These are phyloP conservation scores for Lactarius akahatsu DNA, from an alignment of 768 basidiomycete species.

Conservation along the genomic window DNA sequence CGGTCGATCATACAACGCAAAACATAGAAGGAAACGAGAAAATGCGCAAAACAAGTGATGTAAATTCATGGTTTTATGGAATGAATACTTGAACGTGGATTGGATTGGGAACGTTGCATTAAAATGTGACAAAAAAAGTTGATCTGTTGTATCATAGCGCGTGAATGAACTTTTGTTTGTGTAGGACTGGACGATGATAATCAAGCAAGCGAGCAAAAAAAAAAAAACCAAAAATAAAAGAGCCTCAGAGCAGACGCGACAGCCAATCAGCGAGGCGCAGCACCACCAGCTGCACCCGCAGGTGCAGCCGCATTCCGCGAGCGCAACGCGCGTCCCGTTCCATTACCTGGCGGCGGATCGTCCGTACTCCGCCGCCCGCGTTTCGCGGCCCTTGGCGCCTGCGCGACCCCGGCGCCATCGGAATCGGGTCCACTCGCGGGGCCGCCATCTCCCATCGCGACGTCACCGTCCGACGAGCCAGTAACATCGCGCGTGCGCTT, in stretches of 20 bases:
- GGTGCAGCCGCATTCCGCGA: conserved; percentile 1
- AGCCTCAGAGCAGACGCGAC: not conserved
- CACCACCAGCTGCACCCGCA: not conserved
- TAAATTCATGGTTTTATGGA: not conserved
- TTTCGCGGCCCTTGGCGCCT: not conserved
- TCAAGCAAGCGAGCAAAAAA: not conserved
- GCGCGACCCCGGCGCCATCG: not conserved
- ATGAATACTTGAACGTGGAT: not conserved
- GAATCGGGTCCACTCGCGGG: not conserved
- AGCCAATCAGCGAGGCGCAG: not conserved
- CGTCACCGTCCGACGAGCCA: conserved; percentile 3
- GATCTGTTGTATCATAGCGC: not conserved
- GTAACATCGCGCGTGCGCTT: conserved; percentile 1
- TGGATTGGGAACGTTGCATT: not conserved
- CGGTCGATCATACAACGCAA: not conserved
- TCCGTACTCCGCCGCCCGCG: conserved; percentile 3
- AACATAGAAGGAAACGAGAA: not conserved
- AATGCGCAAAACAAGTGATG: not conserved
- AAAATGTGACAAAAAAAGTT: not conserved
- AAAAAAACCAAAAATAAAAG: not conserved
- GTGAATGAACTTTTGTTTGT: not conserved
- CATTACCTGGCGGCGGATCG: not conserved
- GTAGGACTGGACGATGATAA: not conserved
- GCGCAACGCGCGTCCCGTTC: conserved; percentile 12
- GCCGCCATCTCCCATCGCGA: conserved; percentile 13